Evolutionary conservation across 164 flowering plant genomes (phyloP).

Genomic region (Cinnamomum chago): DNA sequence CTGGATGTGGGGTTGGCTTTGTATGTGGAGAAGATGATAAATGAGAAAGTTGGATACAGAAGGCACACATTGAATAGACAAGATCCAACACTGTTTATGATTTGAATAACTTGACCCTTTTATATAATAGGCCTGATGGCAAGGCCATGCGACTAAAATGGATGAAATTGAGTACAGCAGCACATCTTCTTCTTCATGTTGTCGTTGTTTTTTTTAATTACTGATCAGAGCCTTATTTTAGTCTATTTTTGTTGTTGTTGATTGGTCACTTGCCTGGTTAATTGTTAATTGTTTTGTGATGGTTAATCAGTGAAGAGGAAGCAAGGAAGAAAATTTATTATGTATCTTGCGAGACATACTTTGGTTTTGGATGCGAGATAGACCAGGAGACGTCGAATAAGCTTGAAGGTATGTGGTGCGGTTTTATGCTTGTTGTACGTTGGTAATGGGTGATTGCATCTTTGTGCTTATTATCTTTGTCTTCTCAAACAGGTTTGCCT

Average conservation of each 20-base stretch:
- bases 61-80: too few species aligned
- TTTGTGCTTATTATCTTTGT: background rate
- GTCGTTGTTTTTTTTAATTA: too few species aligned
- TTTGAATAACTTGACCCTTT: too few species aligned
- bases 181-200: too few species aligned
- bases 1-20: too few species aligned
- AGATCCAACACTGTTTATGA: too few species aligned
- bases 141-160: too few species aligned
- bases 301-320: conserved; percentile 66
- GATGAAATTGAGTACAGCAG: too few species aligned
- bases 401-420: conserved; percentile 59
- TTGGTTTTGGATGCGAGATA: conserved; percentile 95
- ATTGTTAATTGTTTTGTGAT: background rate
- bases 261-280: background rate
- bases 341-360: conserved; percentile 89
- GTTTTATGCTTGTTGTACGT: conserved; percentile 6
- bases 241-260: too few species aligned
- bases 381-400: conserved; percentile 93
- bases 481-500: conserved; percentile 54
- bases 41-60: too few species aligned
- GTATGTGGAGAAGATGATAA: too few species aligned
- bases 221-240: background rate
- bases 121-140: too few species aligned
- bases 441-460: background rate
- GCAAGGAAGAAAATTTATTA: conserved; percentile 89